These are phyloP conservation scores for Aspergillus steynii DNA, from an alignment of 495 filamentous ascomycete genomes.

Conservation along the genomic window DNA sequence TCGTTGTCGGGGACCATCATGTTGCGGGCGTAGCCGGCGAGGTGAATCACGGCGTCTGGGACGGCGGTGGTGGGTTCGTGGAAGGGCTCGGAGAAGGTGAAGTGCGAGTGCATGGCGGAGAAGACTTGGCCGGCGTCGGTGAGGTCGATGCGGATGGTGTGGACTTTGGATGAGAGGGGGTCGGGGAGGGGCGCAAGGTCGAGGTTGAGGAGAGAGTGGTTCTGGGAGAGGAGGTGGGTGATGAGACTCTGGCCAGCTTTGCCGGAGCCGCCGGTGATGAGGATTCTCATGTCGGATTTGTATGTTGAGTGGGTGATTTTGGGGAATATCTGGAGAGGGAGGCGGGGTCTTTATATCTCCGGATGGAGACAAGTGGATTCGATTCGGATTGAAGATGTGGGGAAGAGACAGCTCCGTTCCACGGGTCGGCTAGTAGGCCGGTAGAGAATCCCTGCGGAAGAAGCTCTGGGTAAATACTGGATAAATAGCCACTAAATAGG, in stretches of 20 bases:
- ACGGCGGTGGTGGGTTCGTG: constrained; percentile 32
- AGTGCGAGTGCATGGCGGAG: constrained; percentile 57
- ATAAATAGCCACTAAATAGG: too few species aligned
- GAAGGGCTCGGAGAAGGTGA: constrained; percentile 52
- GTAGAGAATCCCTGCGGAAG: too few species aligned
- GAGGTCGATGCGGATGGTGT: constrained; percentile 58
- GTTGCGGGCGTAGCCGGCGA: constrained; percentile 60
- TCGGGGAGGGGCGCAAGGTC: constrained; percentile 49
- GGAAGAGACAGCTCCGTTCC: too few species aligned
- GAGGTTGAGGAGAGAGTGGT: constrained; percentile 58
- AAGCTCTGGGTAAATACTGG: too few species aligned
- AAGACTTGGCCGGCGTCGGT: constrained; percentile 61
- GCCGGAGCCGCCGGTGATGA: constrained; percentile 59
- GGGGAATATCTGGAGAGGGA: too few species aligned
- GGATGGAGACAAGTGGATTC: too few species aligned
- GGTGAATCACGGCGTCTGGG: constrained; percentile 62
- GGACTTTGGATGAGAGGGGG: constrained; percentile 43
- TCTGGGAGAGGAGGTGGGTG: constrained; percentile 50
- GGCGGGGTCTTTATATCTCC: too few species aligned
- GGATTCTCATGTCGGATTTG: constrained; percentile 31
- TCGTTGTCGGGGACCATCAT: constrained; percentile 63
- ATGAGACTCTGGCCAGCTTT: constrained; percentile 62
- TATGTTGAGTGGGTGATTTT: too few species aligned
- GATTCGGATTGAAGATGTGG: too few species aligned
- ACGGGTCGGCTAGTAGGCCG: too few species aligned